phyloP scores from a whole-genome alignment of 148 eudicot genomes.

The Rhododendron simsii region DNA sequence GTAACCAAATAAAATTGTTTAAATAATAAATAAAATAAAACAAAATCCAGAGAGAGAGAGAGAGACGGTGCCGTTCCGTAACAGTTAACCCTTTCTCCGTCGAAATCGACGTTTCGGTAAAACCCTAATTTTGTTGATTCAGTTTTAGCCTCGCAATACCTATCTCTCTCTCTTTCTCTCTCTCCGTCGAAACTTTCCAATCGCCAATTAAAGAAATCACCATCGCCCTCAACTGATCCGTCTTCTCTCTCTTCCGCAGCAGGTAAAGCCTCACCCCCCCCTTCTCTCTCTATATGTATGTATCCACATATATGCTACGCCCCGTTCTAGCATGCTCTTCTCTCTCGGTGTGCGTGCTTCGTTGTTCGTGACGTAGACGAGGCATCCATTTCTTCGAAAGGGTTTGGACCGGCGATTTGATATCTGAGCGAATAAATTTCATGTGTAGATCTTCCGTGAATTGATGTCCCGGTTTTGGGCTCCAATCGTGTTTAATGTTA shows the following conservation, averaged over 20 bases:
- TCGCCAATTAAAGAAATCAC: neutral
- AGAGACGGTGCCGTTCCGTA: neutral
- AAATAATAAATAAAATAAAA: too few relatives aligned
- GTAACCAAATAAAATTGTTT: too few relatives aligned
- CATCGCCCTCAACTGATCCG: constrained; percentile 18
- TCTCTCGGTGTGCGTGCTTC: neutral
- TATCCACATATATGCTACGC: neutral
- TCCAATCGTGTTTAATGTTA: neutral
- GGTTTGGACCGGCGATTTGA: neutral
- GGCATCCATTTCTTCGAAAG: neutral
- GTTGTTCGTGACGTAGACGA: neutral
- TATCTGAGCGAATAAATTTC: neutral
- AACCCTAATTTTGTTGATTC: constrained; percentile 54
- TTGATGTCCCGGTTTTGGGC: neutral
- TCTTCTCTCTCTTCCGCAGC: constrained; percentile 12
- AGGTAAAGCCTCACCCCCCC: constrained; percentile 20
- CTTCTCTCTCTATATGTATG: neutral
- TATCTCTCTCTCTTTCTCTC: constrained; percentile 21
- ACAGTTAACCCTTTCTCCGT: constrained; percentile 7
- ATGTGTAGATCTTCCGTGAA: neutral
- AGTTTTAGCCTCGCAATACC: constrained; percentile 44
- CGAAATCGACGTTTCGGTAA: constrained; percentile 15
- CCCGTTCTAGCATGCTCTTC: neutral
- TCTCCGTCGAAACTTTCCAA: constrained; percentile 5
- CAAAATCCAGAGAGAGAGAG: too few relatives aligned